Conservation (phyloP, 78 protist species). For the Bodo saltans region DNA sequence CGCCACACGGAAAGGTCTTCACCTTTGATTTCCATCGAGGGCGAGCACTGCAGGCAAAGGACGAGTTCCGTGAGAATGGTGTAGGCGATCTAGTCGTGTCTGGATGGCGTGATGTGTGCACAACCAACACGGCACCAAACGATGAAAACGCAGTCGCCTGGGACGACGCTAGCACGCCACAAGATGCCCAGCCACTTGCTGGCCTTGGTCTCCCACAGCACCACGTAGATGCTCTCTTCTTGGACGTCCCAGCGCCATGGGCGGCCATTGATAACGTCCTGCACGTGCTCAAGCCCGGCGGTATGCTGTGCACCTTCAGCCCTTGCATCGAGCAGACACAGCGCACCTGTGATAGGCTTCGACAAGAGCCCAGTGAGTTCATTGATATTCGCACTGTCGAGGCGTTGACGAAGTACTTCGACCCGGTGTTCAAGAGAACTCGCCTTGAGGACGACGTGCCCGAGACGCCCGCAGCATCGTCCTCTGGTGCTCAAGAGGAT, state of each 20-base stretch:
- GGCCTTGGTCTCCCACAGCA: slow-evolving; percentile 15
- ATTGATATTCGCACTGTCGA: slow-evolving; percentile 13
- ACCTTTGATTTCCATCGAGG: slow-evolving; percentile 81
- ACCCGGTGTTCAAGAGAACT: background rate
- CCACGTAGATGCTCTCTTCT: slow-evolving; percentile 69
- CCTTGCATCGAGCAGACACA: slow-evolving; percentile 89
- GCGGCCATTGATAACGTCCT: slow-evolving; percentile 51
- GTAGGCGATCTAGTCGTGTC: background rate
- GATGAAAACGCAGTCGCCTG: background rate
- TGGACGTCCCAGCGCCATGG: slow-evolving; percentile 87
- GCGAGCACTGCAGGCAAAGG: slow-evolving; percentile 50
- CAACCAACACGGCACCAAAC: background rate
- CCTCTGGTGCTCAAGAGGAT: background rate
- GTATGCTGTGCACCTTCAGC: slow-evolving; percentile 78
- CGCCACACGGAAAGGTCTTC: slow-evolving; percentile 63
- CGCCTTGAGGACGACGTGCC: background rate
- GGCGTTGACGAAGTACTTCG: slow-evolving; percentile 1
- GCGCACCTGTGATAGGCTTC: background rate
- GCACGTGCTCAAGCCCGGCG: slow-evolving; percentile 49
- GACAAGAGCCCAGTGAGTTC: background rate
- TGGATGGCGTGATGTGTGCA: slow-evolving; percentile 26
- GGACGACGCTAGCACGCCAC: background rate
- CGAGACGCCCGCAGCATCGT: background rate
- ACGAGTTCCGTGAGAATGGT: slow-evolving; percentile 31
- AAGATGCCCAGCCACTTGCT: background rate